phyloP scores from a whole-genome alignment of 1,284 basidiomycete species.

The Marasmius fiardii region DNA sequence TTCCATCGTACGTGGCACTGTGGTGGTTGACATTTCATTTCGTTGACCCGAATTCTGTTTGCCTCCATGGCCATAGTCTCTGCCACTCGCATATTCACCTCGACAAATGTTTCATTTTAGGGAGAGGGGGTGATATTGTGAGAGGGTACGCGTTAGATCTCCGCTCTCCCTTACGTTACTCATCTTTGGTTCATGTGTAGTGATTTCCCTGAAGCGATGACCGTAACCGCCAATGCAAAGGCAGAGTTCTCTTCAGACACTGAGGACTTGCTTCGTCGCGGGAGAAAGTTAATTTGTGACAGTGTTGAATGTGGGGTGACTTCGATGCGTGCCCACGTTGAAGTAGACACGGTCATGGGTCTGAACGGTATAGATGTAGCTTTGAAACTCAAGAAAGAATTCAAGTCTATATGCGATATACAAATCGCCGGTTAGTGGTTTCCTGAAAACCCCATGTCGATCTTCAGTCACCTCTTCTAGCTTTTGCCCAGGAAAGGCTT shows the following conservation, averaged over 20 bases:
- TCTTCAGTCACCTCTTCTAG: conserved; percentile 29
- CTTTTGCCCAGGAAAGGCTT: conserved; percentile 61
- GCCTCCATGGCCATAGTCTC: conserved; percentile 35
- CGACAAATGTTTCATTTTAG: conserved; percentile 66
- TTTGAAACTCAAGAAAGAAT: conserved; percentile 43
- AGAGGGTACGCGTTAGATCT: conserved; percentile 39
- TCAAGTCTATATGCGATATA: conserved; percentile 44
- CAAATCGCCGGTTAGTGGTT: conserved; percentile 48
- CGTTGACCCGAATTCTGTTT: conserved; percentile 8
- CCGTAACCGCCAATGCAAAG: conserved; percentile 49
- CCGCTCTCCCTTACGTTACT: conserved; percentile 1
- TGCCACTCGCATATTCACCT: conserved; percentile 66
- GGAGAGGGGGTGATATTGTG: conserved; percentile 44
- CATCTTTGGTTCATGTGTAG: conserved; percentile 28
- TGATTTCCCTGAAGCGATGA: conserved; percentile 53
- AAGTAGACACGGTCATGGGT: conserved; percentile 53
- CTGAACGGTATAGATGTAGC: conserved; percentile 49
- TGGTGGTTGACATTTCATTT: not conserved
- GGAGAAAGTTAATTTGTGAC: conserved; percentile 48
- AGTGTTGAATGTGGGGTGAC: conserved; percentile 60
- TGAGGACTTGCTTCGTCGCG: conserved; percentile 48
- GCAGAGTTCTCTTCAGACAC: conserved; percentile 36
- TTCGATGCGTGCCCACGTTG: conserved; percentile 63
- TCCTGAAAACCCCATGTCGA: not conserved
- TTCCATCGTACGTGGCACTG: conserved; percentile 44